phyloP scores from a whole-genome alignment of 768 basidiomycete genomes.

The Saitozyma sp. region DNA sequence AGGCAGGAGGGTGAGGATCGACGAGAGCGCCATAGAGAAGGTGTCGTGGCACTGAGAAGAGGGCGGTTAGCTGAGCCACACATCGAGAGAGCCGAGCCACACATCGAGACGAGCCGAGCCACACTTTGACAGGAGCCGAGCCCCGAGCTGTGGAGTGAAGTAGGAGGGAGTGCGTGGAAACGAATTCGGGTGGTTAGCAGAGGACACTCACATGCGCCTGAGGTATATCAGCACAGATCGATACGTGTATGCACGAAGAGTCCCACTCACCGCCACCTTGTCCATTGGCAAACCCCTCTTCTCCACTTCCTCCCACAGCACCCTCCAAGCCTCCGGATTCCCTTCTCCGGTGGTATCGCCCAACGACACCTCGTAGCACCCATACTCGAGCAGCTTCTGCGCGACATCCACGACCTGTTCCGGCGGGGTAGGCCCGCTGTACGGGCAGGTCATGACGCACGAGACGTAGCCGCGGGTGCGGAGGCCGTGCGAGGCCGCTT shows the following conservation, averaged over 20 bases:
- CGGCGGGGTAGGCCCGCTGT: conserved; percentile 72
- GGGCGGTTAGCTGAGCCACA: background rate
- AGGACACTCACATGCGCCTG: conserved; percentile 24
- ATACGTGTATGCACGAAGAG: conserved; percentile 1
- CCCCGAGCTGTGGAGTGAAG: too few species aligned
- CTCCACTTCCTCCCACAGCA: conserved; percentile 71
- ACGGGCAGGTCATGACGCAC: conserved; percentile 75
- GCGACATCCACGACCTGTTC: conserved; percentile 68
- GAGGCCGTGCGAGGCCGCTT: conserved; percentile 69
- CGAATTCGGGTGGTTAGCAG: background rate
- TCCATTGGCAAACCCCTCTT: conserved; percentile 61
- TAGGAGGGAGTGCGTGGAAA: too few species aligned
- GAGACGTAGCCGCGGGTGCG: conserved; percentile 73
- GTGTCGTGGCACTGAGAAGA: conserved; percentile 41
- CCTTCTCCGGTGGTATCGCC: conserved; percentile 91
- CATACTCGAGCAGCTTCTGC: conserved; percentile 75
- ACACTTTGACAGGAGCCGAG: background rate
- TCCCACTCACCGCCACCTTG: conserved; percentile 60
- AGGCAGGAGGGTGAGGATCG: conserved; percentile 43
- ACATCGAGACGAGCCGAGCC: background rate
- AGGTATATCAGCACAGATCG: conserved; percentile 4
- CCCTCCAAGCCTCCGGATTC: conserved; percentile 66
- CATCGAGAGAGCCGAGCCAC: background rate
- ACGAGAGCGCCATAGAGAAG: conserved; percentile 37
- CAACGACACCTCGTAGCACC: conserved; percentile 82